phyloP scores from a whole-genome alignment of 1,284 basidiomycete species.

The Phlebopus sp. region DNA sequence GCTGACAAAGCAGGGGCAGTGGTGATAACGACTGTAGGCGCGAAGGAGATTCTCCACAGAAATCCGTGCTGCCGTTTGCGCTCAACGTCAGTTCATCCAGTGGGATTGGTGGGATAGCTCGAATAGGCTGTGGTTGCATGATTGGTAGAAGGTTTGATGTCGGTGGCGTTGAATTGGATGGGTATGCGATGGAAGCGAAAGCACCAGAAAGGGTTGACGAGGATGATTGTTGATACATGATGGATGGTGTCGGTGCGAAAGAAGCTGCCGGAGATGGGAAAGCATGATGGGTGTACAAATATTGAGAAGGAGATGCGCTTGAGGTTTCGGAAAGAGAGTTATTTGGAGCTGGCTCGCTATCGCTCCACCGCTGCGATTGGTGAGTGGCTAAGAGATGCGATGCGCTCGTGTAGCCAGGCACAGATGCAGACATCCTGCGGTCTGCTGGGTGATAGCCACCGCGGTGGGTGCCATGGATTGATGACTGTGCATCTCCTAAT shows the following conservation, averaged over 20 bases:
- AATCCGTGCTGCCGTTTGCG: conserved; percentile 16
- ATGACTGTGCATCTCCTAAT: conserved; percentile 24
- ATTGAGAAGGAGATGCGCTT: conserved; percentile 17
- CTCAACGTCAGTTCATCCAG: conserved; percentile 42
- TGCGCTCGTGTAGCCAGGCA: conserved; percentile 27
- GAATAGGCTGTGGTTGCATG: conserved; percentile 52
- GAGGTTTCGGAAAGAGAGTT: conserved; percentile 9
- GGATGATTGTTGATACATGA: conserved; percentile 21
- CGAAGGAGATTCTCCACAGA: neutral
- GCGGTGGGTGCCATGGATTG: conserved; percentile 9
- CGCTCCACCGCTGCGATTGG: conserved; percentile 19
- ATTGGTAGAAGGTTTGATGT: conserved; percentile 34
- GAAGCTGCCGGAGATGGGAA: conserved; percentile 14
- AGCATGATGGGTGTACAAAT: conserved; percentile 23
- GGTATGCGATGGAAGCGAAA: conserved; percentile 17
- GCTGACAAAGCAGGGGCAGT: conserved; percentile 32
- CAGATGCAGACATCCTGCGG: conserved; percentile 30
- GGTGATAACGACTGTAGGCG: conserved; percentile 24
- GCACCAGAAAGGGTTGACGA: conserved; percentile 30
- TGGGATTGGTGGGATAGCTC: conserved; percentile 52
- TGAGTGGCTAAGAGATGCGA: conserved; percentile 15
- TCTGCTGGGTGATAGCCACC: conserved; percentile 17
- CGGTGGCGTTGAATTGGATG: conserved; percentile 16
- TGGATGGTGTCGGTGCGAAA: conserved; percentile 18
- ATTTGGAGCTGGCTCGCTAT: conserved; percentile 11